Evolutionary conservation across 768 basidiomycete genomes (phyloP), one percentile per base, ranked within the genome.

Genomic region (Thelephora ganbajun): DNA sequence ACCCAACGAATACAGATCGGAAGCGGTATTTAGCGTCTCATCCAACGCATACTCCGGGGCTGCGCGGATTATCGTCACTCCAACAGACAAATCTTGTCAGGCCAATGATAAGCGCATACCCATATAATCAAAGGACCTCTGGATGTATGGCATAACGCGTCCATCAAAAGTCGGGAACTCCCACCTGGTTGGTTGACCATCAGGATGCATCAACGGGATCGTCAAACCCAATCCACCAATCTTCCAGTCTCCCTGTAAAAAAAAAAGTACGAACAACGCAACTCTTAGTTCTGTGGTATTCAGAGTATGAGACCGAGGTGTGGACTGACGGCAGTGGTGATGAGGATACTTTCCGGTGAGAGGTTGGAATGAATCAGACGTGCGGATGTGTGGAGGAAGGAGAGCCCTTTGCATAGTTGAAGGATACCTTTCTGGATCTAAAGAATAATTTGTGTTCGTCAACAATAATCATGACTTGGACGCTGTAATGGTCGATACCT

Each of bases 341-440:
- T 83, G 6, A 97, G 69, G 48, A 99, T 76, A 49, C 78, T 84
- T 55, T 94, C 91, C 3, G 84, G 83, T 19, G 77, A 81, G 16
- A 99, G 64, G 59, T 99, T 96, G 19, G 89, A 79, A 59, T 99
- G 96, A 41, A 99, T 87, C 33, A 92, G 64, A 51, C 84, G 87
- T 5, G 90, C 96, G 20, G 90, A 93, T 11, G 77, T 79, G 65
- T 99, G 96, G 13, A 99, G 66, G 64, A 99, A 99, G 4, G 77
- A 75, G 19, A 91, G 73, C 11, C 88, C 88, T 63, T 88, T 89
- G 75, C 84, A 85, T 11, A 99, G 64, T 61, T 98, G 96, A 36
- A 97, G 69, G 30, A 94, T 81, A 12, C 96, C 96, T 64, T 98
- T 98, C 61, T 97, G 96, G 35, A 97, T 91, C 86, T 90, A 51